Conservation (phyloP, 2,329 filamentous ascomycete genomes). For the Pseudocercospora vitis region DNA sequence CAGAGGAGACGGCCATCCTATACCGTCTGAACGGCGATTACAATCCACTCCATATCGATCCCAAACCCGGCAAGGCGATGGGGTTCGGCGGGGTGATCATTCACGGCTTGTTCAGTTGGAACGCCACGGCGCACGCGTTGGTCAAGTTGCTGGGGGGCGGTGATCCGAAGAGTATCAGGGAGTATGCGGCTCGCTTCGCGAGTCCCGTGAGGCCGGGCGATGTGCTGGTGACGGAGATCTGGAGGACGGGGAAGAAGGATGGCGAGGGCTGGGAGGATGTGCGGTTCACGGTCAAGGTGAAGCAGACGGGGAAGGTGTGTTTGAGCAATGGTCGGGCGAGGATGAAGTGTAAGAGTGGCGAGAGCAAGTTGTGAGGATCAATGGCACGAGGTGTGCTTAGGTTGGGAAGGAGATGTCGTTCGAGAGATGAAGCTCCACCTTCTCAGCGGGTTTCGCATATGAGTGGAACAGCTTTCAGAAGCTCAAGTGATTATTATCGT, state of each 20-base stretch:
- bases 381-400: no score
- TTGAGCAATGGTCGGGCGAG: constrained; percentile 83
- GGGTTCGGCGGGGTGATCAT: constrained; percentile 87
- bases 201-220: constrained; percentile 81
- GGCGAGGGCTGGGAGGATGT: constrained; percentile 75
- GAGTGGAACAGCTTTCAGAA: no score
- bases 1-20: constrained; percentile 68
- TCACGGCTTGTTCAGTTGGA: constrained; percentile 80
- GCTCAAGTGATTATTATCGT: neutral
- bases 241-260: constrained; percentile 69
- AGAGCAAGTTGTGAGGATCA: constrained; percentile 23
- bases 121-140: constrained; percentile 67
- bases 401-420: no score
- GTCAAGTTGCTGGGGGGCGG: constrained; percentile 71
- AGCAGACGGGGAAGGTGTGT: constrained; percentile 77
- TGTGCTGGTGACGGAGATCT: constrained; percentile 77
- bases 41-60: constrained; percentile 86
- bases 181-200: constrained; percentile 87
- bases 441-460: no score
- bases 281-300: constrained; percentile 74
- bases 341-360: constrained; percentile 57
- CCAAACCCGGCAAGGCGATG: constrained; percentile 77
- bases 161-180: constrained; percentile 77
- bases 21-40: constrained; percentile 91
- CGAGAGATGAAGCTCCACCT: no score